Evolutionary conservation across 441 rosid species (phyloP).

Genomic region (Arabidopsis lyrata): DNA sequence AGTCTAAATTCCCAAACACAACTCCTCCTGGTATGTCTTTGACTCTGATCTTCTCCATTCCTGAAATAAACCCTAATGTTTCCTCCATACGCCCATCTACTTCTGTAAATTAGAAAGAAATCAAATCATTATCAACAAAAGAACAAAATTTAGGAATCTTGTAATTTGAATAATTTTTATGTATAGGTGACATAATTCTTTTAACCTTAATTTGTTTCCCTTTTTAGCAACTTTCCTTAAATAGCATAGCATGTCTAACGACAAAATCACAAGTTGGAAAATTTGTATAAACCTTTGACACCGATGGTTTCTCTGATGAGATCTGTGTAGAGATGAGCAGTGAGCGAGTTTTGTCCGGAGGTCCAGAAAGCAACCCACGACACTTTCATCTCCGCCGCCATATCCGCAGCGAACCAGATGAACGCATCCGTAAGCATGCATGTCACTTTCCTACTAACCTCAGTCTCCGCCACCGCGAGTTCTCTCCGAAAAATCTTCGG

Average conservation of each 20-base stretch:
- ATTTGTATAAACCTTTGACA: slow-evolving; percentile 20
- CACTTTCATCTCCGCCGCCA: slow-evolving; percentile 48
- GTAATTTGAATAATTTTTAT: too few species aligned
- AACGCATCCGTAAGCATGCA: slow-evolving; percentile 67
- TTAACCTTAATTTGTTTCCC: too few species aligned
- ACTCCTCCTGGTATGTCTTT: slow-evolving; percentile 70
- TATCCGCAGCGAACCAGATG: slow-evolving; percentile 50
- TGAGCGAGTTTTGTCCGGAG: slow-evolving; percentile 45
- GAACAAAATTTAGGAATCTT: too few species aligned
- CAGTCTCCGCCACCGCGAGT: slow-evolving; percentile 51
- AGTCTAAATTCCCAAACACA: slow-evolving; percentile 46
- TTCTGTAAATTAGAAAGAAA: slow-evolving; percentile 13
- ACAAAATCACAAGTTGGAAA: too few species aligned
- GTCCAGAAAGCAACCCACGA: slow-evolving; percentile 58
- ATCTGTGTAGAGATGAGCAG: slow-evolving; percentile 57
- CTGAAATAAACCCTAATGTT: slow-evolving; percentile 54
- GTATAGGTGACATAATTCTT: too few species aligned
- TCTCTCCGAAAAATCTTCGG: slow-evolving; percentile 48
- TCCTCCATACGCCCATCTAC: slow-evolving; percentile 48
- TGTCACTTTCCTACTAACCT: slow-evolving; percentile 52
- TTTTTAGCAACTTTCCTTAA: too few species aligned
- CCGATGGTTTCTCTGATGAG: slow-evolving; percentile 40
- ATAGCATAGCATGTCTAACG: too few species aligned
- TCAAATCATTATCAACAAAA: slow-evolving; percentile 8
- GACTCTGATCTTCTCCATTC: slow-evolving; percentile 59